Conservation (phyloP, 2,329 filamentous ascomycete species). For the Fusarium sp. region DNA sequence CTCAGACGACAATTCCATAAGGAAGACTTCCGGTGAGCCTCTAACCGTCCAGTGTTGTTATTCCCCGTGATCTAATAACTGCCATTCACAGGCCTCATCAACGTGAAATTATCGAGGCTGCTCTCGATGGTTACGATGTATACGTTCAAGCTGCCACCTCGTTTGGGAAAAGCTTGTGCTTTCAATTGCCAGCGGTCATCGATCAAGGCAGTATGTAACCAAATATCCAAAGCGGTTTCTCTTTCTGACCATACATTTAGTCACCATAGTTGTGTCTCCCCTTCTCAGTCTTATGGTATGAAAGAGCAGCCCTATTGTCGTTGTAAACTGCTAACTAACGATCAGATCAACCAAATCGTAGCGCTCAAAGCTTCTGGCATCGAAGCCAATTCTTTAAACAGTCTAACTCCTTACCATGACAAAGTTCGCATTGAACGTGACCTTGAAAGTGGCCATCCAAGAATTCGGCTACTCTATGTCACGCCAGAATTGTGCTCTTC, state of each 20-base stretch:
- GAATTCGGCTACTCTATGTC: conserved; percentile 87
- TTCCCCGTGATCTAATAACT: conserved; percentile 1
- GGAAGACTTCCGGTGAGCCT: conserved; percentile 72
- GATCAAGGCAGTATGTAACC: conserved; percentile 82
- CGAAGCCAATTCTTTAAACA: conserved; percentile 87
- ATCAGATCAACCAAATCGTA: conserved; percentile 89
- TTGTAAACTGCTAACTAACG: conserved; percentile 19
- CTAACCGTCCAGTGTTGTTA: not conserved
- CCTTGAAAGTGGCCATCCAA: conserved; percentile 87
- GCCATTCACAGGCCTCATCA: conserved; percentile 75
- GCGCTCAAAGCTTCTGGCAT: conserved; percentile 80
- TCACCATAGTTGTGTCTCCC: conserved; percentile 91
- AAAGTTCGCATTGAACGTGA: conserved; percentile 80
- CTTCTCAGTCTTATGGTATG: conserved; percentile 87
- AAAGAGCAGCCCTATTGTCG: conserved; percentile 32
- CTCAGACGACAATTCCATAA: conserved; percentile 80
- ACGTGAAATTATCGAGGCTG: conserved; percentile 86
- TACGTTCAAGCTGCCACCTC: conserved; percentile 92
- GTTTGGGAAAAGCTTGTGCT: conserved; percentile 94
- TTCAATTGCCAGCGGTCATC: conserved; percentile 89
- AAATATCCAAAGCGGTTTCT: not conserved
- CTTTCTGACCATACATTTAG: conserved; percentile 56
- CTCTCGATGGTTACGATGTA: conserved; percentile 86
- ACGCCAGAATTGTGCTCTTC: conserved; percentile 89
- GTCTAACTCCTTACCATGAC: conserved; percentile 76